Evolutionary conservation across 2,329 filamentous ascomycete genomes (phyloP).

Genomic region (Fusarium equiseti): DNA sequence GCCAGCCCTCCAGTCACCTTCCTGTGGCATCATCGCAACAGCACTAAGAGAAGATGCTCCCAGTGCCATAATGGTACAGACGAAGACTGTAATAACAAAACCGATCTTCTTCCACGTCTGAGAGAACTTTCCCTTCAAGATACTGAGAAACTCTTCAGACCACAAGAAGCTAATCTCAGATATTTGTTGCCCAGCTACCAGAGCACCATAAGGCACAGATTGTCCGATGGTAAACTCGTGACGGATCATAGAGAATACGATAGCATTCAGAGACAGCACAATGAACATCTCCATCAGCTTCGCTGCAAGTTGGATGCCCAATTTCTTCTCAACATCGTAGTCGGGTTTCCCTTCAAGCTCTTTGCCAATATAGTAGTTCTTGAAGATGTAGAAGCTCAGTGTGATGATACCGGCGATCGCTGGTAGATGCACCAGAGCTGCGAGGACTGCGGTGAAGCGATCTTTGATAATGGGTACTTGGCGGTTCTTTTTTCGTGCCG

Average conservation of each 20-base stretch:
- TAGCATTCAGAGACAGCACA: conserved; percentile 32
- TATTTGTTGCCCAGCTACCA: conserved; percentile 39
- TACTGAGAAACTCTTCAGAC: conserved; percentile 38
- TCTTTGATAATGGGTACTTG: conserved; percentile 39
- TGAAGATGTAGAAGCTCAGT: conserved; percentile 41
- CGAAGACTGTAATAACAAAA: conserved; percentile 25
- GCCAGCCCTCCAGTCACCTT: conserved; percentile 36
- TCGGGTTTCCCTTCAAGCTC: conserved; percentile 35
- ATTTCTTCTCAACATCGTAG: conserved; percentile 37
- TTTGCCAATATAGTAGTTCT: conserved; percentile 43
- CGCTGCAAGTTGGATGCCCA: conserved; percentile 38
- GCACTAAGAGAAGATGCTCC: conserved; percentile 40
- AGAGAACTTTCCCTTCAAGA: conserved; percentile 34
- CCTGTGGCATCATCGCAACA: conserved; percentile 41
- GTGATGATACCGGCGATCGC: conserved; percentile 34
- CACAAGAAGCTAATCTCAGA: conserved; percentile 40
- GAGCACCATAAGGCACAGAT: conserved; percentile 37
- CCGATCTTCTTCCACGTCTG: conserved; percentile 35
- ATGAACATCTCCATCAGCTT: conserved; percentile 44
- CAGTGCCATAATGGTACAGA: conserved; percentile 35
- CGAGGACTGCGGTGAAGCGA: conserved; percentile 27
- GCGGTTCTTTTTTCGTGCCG: conserved; percentile 5
- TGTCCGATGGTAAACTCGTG: conserved; percentile 36
- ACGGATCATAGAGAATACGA: conserved; percentile 37
- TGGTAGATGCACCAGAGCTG: conserved; percentile 33